Evolutionary conservation across 1,284 basidiomycete genomes (phyloP).

Genomic region (Taiwanofungus camphoratus): DNA sequence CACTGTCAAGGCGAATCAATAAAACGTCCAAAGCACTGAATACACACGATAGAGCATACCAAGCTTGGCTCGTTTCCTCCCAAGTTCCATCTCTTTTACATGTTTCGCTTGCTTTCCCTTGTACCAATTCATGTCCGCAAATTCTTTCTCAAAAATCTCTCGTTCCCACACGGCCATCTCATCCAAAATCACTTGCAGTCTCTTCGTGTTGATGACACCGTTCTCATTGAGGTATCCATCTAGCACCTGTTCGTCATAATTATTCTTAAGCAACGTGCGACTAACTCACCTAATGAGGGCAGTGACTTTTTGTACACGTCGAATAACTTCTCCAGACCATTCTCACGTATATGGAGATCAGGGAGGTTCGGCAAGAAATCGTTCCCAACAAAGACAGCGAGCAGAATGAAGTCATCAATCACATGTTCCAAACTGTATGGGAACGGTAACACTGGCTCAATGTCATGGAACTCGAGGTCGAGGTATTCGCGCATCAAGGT

Average conservation of each 20-base stretch:
- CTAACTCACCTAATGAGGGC: slow-evolving; percentile 64
- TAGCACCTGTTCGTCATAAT: slow-evolving; percentile 20
- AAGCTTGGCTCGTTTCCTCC: slow-evolving; percentile 42
- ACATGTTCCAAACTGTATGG: slow-evolving; percentile 84
- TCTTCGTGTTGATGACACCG: slow-evolving; percentile 75
- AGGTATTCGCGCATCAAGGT: slow-evolving; percentile 96
- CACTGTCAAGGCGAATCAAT: slow-evolving; percentile 34
- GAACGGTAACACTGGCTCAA: slow-evolving; percentile 57
- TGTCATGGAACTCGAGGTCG: slow-evolving; percentile 86
- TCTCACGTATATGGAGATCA: slow-evolving; percentile 96
- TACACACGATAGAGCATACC: slow-evolving; percentile 32
- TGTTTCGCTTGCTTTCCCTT: slow-evolving; percentile 84
- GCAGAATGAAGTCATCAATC: slow-evolving; percentile 96
- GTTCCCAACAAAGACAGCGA: slow-evolving; percentile 96
- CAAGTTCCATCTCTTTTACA: slow-evolving; percentile 52
- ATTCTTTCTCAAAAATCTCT: slow-evolving; percentile 88
- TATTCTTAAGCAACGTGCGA: neutral
- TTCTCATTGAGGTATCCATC: slow-evolving; percentile 94
- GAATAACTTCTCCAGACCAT: slow-evolving; percentile 89
- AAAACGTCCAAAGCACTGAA: neutral
- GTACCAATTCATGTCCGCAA: slow-evolving; percentile 84
- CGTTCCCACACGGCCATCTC: slow-evolving; percentile 86
- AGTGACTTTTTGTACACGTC: slow-evolving; percentile 93
- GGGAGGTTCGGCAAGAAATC: slow-evolving; percentile 97
- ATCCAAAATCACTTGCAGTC: slow-evolving; percentile 84